Base-by-base conservation (phyloP, 176 grass and related monocot genomes). In the Bonia amplexicaulis region DNA sequence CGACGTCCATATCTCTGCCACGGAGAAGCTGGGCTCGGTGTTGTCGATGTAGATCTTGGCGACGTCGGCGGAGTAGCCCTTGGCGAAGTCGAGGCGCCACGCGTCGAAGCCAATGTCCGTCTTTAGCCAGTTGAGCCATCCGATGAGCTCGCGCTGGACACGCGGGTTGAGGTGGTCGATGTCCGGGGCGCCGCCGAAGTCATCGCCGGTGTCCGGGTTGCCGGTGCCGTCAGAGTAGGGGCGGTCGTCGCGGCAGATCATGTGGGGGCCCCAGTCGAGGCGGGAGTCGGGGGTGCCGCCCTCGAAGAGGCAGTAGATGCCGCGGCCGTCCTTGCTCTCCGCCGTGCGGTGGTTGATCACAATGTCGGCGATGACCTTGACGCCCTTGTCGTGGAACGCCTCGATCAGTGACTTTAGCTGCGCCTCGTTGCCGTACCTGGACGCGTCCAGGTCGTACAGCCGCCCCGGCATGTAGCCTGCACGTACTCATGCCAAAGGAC, bases 111-210 rank as follows among this genome's bases (percentile, higher is more conserved):
- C 92, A 76, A 97, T 51, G 77, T 97, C 92, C 25, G 75, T 55
- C 85, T 87, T 97, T 71, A 97, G 85, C 94, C 94, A 97, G 90
- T 97, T 80, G 59, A 97, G 85, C 94, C 94, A 97, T 45, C 64
- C 89, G 1, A 79, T 67, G 80, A 97, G 91, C 66, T 94, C 94
- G 0, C 5, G 71, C 77, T 97, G 92, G 53, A 97, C 93, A 65
- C 84, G 87, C 14, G 37, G 5, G 69, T 94, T 97, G 41, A 97
- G 92, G 85, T 97, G 94, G 80, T 97, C 94, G 71, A 97, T 80
- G 75, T 97, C 92, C 2, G 94, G 90, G 0, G 88, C 90, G 27
- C 46, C 94, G 1, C 53, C 92, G 66, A 92, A 97, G 71, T 90
- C 88, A 0, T 57, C 86, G 66, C 92, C 94, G 1, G 90, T 92